Percentiles rank a stretch among this genome's conserved stretches.
Conservation (phyloP, 225 moss, liverwort and hornwort genomes). For the Sphagnum contortum region DNA sequence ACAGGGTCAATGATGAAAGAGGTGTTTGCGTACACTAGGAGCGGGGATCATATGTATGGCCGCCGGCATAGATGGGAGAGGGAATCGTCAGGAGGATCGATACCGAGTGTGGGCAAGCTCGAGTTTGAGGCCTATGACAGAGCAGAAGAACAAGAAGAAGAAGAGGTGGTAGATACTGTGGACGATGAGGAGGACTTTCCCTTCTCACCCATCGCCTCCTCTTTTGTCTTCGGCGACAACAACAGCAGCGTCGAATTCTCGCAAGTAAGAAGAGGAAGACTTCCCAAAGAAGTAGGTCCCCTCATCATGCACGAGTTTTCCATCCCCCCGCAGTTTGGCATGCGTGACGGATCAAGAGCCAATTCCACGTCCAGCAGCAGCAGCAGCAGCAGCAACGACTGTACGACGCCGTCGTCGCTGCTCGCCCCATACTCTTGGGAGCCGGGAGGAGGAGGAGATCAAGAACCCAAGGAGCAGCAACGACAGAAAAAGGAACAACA, state of each 20-base stretch:
- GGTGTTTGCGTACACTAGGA: conserved; percentile 34
- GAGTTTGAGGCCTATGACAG: conserved; percentile 47
- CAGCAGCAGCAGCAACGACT: too few relatives aligned
- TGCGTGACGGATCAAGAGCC: conserved; percentile 8
- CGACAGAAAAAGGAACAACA: not conserved
- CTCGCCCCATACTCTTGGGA: too few relatives aligned
- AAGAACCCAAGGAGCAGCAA: too few relatives aligned
- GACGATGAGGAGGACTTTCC: conserved; percentile 50
- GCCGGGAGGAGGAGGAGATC: too few relatives aligned
- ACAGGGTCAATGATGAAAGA: conserved; percentile 28
- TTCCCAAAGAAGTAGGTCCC: conserved; percentile 47
- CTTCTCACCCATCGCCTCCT: conserved; percentile 53
- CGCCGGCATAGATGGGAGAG: conserved; percentile 49
- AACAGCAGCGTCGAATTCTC: conserved; percentile 43
- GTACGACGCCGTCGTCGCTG: too few relatives aligned
- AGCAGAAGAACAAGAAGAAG: conserved; percentile 28
- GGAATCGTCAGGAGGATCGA: conserved; percentile 33
- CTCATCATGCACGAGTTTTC: conserved; percentile 37
- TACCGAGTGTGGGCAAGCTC: conserved; percentile 35
- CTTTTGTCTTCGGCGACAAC: conserved; percentile 51
- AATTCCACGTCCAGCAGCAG: too few relatives aligned
- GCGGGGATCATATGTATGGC: conserved; percentile 25
- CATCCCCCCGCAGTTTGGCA: conserved; percentile 24
- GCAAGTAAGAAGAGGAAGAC: conserved; percentile 28
- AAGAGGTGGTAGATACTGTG: conserved; percentile 37